phyloP scores from a whole-genome alignment of 2,329 filamentous ascomycete species.

The Claviceps digitariae region DNA sequence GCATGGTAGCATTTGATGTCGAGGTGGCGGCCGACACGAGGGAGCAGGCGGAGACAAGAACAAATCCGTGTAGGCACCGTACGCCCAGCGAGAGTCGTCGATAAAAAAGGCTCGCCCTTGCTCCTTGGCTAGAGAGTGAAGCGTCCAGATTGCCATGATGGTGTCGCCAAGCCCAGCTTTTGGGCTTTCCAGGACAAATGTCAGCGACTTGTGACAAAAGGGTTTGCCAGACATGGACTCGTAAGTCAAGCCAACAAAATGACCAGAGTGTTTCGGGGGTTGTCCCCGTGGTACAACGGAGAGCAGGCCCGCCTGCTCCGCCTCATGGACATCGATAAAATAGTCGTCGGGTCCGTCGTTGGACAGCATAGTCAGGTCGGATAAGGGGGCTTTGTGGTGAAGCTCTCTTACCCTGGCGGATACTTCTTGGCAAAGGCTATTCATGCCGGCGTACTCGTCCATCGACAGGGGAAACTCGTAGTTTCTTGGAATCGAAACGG shows the following conservation, averaged over 20 bases:
- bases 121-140: constrained; percentile 64
- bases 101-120: constrained; percentile 71
- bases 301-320: constrained; percentile 50
- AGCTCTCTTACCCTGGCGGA: constrained; percentile 42
- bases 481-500: constrained; percentile 60
- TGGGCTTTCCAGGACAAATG: constrained; percentile 58
- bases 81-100: constrained; percentile 73
- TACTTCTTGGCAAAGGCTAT: constrained; percentile 51
- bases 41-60: constrained; percentile 55
- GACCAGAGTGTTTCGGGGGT: constrained; percentile 26
- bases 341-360: constrained; percentile 53
- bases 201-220: constrained; percentile 58
- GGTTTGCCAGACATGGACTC: constrained; percentile 32
- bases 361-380: constrained; percentile 30
- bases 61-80: constrained; percentile 60
- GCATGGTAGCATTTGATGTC: constrained; percentile 65
- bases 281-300: constrained; percentile 25
- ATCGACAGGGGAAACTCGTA: constrained; percentile 53
- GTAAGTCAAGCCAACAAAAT: constrained; percentile 34
- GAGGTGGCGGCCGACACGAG: constrained; percentile 56
- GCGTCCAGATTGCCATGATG: constrained; percentile 69
- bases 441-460: constrained; percentile 56
- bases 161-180: constrained; percentile 67
- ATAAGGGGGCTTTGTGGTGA: constrained; percentile 20
- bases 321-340: constrained; percentile 64